Conservation (phyloP, 805 yeast genomes). For the Lachancea fermentati region DNA sequence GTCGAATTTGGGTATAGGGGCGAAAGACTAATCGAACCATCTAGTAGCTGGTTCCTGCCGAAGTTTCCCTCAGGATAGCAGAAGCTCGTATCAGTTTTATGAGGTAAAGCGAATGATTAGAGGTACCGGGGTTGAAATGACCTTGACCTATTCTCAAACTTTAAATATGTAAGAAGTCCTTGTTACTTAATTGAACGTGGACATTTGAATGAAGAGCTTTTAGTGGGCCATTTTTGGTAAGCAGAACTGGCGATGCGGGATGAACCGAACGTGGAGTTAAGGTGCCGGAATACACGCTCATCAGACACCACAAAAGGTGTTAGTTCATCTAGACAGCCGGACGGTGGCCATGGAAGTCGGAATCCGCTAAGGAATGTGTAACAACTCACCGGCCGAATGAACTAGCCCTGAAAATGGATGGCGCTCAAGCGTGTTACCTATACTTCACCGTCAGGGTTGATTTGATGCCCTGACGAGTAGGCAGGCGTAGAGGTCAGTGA, state of each 20-base stretch:
- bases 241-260: conserved; percentile 45
- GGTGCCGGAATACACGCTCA: conserved; percentile 41
- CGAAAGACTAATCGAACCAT: conserved; percentile 41
- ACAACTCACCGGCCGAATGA: conserved; percentile 49
- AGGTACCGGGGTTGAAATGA: conserved; percentile 37
- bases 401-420: conserved; percentile 41
- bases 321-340: conserved; percentile 43
- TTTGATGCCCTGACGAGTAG: conserved; percentile 37
- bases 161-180: conserved; percentile 39
- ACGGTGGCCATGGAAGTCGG: conserved; percentile 50
- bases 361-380: conserved; percentile 51
- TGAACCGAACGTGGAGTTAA: conserved; percentile 39
- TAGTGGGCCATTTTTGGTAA: conserved; percentile 44
- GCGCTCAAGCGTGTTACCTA: conserved; percentile 39
- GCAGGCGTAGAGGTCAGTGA: conserved; percentile 40
- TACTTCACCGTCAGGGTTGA: conserved; percentile 37
- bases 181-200: conserved; percentile 39
- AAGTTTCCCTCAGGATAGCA: conserved; percentile 40
- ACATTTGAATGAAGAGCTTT: conserved; percentile 39
- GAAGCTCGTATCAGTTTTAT: conserved; percentile 39
- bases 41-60: conserved; percentile 42
- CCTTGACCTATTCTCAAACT: conserved; percentile 40
- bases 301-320: conserved; percentile 43
- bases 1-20: conserved; percentile 42
- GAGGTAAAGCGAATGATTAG: conserved; percentile 40